Conservation (phyloP, 2,329 filamentous ascomycete genomes). For the Phialophora verrucosa region DNA sequence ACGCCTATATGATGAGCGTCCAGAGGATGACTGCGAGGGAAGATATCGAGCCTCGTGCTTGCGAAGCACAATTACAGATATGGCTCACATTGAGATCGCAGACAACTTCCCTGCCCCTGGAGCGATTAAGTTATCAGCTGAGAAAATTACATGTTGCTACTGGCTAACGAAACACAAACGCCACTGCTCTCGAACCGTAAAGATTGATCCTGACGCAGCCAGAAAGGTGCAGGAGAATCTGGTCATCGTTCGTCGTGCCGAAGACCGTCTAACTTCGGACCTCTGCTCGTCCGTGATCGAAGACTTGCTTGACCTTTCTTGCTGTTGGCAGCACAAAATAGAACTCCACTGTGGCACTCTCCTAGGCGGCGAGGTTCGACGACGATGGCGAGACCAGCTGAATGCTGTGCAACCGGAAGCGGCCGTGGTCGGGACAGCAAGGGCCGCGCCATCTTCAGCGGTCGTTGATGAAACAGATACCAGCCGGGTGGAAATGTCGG, state of each 20-base stretch:
- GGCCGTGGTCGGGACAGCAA: not conserved
- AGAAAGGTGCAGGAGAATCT: not conserved
- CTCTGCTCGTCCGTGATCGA: not conserved
- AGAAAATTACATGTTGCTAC: not conserved
- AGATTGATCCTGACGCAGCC: not conserved
- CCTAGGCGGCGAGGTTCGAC: not conserved
- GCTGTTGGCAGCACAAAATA: slow-evolving; percentile 2
- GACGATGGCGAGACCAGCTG: slow-evolving; percentile 3
- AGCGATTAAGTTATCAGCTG: not conserved
- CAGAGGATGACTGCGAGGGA: not conserved
- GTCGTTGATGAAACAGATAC: not conserved
- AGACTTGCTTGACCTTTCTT: not conserved
- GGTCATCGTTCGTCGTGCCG: not conserved
- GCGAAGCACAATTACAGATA: not conserved
- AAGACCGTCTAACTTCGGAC: not conserved
- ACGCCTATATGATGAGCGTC: not conserved
- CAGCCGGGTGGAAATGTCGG: not conserved
- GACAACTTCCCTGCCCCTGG: not conserved
- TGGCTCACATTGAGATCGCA: not conserved
- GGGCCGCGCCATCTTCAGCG: no score
- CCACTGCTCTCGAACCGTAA: not conserved
- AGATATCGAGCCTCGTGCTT: not conserved
- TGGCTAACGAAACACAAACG: not conserved
- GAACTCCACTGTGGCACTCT: not conserved
- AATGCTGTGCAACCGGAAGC: not conserved